These are phyloP conservation scores for Neopestalotiopsis rosae DNA, from an alignment of 2,329 filamentous ascomycete species.

Conservation along the genomic window DNA sequence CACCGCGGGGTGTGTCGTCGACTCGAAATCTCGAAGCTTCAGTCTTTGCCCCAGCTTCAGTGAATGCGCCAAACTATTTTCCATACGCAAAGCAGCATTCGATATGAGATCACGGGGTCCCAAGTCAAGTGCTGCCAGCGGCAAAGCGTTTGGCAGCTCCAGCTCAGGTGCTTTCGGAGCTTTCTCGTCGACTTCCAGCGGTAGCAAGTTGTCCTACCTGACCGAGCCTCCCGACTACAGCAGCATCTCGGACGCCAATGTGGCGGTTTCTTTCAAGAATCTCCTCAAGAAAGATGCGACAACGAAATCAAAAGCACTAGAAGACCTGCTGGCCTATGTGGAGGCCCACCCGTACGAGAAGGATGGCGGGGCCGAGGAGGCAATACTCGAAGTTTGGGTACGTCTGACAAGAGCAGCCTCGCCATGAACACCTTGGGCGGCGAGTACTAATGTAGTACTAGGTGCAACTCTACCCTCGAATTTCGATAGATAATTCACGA, in stretches of 20 bases:
- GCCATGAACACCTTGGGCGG: background rate
- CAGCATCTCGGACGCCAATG: constrained; percentile 76
- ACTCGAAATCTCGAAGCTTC: constrained; percentile 7
- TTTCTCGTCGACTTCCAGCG: constrained; percentile 45
- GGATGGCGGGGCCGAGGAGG: constrained; percentile 74
- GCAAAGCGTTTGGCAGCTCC: constrained; percentile 31
- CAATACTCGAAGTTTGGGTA: constrained; percentile 89
- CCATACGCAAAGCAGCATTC: background rate
- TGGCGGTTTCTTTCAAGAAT: constrained; percentile 92
- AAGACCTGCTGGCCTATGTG: constrained; percentile 77
- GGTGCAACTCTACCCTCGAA: constrained; percentile 85
- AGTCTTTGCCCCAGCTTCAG: background rate
- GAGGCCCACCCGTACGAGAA: constrained; percentile 57
- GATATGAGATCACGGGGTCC: constrained; percentile 36
- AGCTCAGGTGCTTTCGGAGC: constrained; percentile 43
- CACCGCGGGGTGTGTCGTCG: constrained; percentile 1
- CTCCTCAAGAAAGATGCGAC: constrained; percentile 90
- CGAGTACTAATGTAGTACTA: constrained; percentile 43
- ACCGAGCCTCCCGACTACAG: constrained; percentile 84
- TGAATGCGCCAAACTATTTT: background rate
- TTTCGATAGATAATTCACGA: constrained; percentile 87
- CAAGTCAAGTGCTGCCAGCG: constrained; percentile 34
- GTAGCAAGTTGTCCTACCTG: constrained; percentile 78
- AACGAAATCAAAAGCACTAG: constrained; percentile 88
- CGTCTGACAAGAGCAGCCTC: constrained; percentile 14